Conservation (phyloP, 2,329 filamentous ascomycete species). For the Paecilomyces variotii region DNA sequence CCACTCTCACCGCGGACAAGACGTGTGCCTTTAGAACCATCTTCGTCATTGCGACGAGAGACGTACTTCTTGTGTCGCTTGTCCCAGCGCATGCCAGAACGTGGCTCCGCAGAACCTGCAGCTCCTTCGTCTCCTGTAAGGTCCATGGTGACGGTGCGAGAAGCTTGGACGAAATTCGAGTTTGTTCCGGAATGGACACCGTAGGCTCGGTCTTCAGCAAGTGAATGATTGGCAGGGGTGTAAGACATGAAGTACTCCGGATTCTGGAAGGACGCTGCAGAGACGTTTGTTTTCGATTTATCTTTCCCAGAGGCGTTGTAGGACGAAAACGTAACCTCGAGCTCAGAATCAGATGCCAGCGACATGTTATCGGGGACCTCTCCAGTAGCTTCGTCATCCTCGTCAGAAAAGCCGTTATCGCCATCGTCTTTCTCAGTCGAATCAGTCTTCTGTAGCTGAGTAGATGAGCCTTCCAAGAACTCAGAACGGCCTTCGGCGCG, state of each 20-base stretch:
- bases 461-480: slow-evolving; percentile 10
- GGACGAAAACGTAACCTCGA: slow-evolving; percentile 65
- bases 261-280: slow-evolving; percentile 60
- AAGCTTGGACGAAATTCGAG: slow-evolving; percentile 76
- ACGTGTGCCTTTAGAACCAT: slow-evolving; percentile 66
- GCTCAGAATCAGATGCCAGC: slow-evolving; percentile 53
- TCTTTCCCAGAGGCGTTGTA: slow-evolving; percentile 40
- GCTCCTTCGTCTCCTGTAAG: slow-evolving; percentile 76
- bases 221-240: slow-evolving; percentile 69
- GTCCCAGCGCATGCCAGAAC: slow-evolving; percentile 84
- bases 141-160: slow-evolving; percentile 85
- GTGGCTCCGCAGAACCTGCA: slow-evolving; percentile 69
- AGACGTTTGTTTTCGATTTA: slow-evolving; percentile 45
- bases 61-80: slow-evolving; percentile 97
- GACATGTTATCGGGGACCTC: slow-evolving; percentile 43
- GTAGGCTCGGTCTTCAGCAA: slow-evolving; percentile 85
- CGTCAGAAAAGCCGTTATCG: slow-evolving; percentile 29
- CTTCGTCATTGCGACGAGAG: slow-evolving; percentile 81
- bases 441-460: slow-evolving; percentile 10
- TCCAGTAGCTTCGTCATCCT: slow-evolving; percentile 33
- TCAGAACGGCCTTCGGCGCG: slow-evolving; percentile 20
- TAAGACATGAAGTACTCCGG: slow-evolving; percentile 96
- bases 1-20: slow-evolving; percentile 85
- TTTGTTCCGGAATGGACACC: slow-evolving; percentile 76
- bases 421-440: slow-evolving; percentile 28